A percentile compares a stretch with the other conserved stretches of the same genome.
Conservation (phyloP, 805 yeast genomes). For the Ascoidea rubescens region DNA sequence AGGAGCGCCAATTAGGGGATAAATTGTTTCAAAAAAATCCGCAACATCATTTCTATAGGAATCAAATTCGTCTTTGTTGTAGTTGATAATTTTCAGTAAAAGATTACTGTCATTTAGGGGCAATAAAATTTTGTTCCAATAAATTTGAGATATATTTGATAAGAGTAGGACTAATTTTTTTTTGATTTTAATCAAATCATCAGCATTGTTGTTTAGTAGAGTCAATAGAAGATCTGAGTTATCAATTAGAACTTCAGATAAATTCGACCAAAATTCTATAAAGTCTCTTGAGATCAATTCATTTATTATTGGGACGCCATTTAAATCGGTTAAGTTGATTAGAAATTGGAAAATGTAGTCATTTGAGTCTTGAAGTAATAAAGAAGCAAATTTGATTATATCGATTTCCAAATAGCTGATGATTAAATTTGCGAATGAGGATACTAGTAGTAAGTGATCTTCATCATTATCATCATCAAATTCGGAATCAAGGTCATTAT, state of each 20-base stretch:
- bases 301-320: constrained; percentile 42
- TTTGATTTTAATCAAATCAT: constrained; percentile 15
- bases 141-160: constrained; percentile 40
- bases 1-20: constrained; percentile 45
- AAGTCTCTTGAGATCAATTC: constrained; percentile 43
- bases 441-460: constrained; percentile 20
- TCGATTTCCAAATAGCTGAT: constrained; percentile 34
- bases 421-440: constrained; percentile 29
- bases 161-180: constrained; percentile 20
- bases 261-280: constrained; percentile 56
- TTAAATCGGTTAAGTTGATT: constrained; percentile 38
- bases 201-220: constrained; percentile 21
- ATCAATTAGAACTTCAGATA: constrained; percentile 41
- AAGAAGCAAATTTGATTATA: constrained; percentile 25
- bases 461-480: constrained; percentile 20
- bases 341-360: constrained; percentile 33
- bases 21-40: constrained; percentile 63
- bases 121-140: constrained; percentile 54
- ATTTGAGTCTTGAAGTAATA: constrained; percentile 21
- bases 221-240: constrained; percentile 26
- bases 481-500: constrained; percentile 31
- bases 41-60: constrained; percentile 61
- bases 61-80: constrained; percentile 39
- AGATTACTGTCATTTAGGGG: constrained; percentile 7
- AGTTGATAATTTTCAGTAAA: constrained; percentile 15